phyloP scores from a whole-genome alignment of 148 eudicot species.

The Dysphania ambrosioides region DNA sequence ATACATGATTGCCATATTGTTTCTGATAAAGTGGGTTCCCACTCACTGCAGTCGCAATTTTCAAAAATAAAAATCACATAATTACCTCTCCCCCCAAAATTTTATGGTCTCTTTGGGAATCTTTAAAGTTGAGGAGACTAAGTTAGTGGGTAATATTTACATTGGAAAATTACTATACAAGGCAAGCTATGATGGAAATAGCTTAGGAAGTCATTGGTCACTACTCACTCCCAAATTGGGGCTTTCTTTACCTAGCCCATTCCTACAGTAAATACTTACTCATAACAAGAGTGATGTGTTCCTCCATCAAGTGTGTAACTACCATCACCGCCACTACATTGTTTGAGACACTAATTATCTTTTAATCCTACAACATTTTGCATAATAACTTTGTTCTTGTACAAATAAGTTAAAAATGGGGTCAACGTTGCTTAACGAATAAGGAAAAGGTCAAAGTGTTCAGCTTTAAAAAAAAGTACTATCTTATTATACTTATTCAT shows the following conservation, averaged over 20 bases:
- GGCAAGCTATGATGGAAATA: background rate
- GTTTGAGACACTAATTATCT: too few relatives aligned
- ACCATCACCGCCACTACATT: background rate
- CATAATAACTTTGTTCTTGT: too few relatives aligned
- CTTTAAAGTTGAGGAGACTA: too few relatives aligned
- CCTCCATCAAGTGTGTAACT: background rate
- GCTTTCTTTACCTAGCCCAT: background rate
- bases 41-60: background rate
- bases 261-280: background rate
- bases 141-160: background rate
- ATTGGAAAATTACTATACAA: background rate
- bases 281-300: background rate
- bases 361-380: too few relatives aligned
- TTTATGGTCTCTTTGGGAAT: background rate
- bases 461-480: too few relatives aligned
- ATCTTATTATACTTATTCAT: too few relatives aligned
- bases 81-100: background rate
- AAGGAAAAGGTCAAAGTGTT: too few relatives aligned
- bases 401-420: too few relatives aligned
- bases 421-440: too few relatives aligned
- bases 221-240: background rate
- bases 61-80: background rate
- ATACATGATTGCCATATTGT: background rate
- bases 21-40: background rate
- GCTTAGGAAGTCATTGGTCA: background rate